A percentile compares a stretch with the other conserved stretches of the same genome.
These are phyloP conservation scores for Myrica gale DNA, from an alignment of 306 rosid genomes.

Conservation along the genomic window DNA sequence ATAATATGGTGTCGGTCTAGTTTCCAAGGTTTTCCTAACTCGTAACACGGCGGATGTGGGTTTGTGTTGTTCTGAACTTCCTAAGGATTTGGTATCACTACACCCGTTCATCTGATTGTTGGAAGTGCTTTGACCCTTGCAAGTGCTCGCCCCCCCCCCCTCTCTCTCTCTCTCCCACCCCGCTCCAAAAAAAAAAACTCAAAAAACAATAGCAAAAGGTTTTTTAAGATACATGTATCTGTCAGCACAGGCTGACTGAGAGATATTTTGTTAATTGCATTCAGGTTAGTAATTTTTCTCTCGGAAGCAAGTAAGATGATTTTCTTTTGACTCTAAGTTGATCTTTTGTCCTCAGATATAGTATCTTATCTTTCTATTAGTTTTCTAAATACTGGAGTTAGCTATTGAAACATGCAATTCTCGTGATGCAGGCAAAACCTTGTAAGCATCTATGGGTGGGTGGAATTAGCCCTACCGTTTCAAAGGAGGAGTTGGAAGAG, in stretches of 20 bases:
- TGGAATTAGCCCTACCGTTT: constrained; percentile 78
- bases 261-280: background rate
- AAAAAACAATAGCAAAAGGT: too few relatives aligned
- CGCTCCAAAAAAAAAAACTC: too few relatives aligned
- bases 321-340: background rate
- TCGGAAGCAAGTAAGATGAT: background rate
- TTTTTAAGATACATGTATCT: background rate
- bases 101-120: background rate
- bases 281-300: background rate
- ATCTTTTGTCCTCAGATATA: background rate
- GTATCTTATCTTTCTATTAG: too few relatives aligned
- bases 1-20: background rate
- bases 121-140: background rate
- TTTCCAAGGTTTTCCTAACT: background rate
- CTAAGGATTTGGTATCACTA: background rate
- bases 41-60: background rate
- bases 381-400: constrained; percentile 4
- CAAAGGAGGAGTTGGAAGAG: constrained; percentile 79
- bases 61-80: background rate
- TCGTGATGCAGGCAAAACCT: constrained; percentile 66
- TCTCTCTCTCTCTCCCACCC: too few relatives aligned
- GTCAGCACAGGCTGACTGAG: background rate
- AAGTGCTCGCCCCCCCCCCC: background rate
- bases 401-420: background rate
- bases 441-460: constrained; percentile 91